Conservation (phyloP, 331 rosid genomes). For the Malus hybrid region DNA sequence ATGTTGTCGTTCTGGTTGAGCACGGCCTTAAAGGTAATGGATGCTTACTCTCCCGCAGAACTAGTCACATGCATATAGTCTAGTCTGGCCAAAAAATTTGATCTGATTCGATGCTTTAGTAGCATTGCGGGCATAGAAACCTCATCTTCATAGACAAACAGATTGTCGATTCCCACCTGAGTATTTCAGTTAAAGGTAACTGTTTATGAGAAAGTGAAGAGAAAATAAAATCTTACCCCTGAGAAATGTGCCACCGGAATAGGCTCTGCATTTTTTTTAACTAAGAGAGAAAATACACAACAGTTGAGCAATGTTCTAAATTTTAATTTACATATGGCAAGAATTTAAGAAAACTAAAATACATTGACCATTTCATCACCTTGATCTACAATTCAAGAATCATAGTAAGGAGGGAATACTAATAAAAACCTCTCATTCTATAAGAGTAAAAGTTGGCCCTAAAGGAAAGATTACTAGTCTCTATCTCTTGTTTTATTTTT, state of each 20-base stretch:
- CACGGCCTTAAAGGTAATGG: conserved; percentile 44
- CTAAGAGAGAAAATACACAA: too few relatives aligned
- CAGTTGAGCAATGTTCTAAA: background rate
- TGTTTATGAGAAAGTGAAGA: background rate
- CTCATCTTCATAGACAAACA: conserved; percentile 19
- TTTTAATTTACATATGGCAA: conserved; percentile 10
- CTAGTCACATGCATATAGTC: conserved; percentile 25
- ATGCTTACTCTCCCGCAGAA: conserved; percentile 35
- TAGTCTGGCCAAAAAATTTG: conserved; percentile 18
- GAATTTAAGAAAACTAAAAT: conserved; percentile 55
- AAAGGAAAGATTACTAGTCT: too few relatives aligned
- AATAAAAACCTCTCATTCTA: too few relatives aligned
- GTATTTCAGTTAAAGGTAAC: background rate
- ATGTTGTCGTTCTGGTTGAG: conserved; percentile 67
- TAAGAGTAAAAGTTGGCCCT: too few relatives aligned
- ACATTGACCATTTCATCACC: conserved; percentile 43
- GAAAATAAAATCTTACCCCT: too few relatives aligned
- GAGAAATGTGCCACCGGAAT: too few relatives aligned
- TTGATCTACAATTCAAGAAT: conserved; percentile 43
- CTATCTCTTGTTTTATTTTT: too few relatives aligned
- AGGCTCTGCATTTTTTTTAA: too few relatives aligned
- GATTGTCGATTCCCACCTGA: conserved; percentile 7
- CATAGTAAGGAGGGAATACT: conserved; percentile 49
- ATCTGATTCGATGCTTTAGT: conserved; percentile 26
- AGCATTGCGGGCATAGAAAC: conserved; percentile 21